Percentiles rank a stretch among this genome's conserved stretches.
Evolutionary conservation across 169 alveolate species (phyloP).

Genomic region (Fabrea salina): DNA sequence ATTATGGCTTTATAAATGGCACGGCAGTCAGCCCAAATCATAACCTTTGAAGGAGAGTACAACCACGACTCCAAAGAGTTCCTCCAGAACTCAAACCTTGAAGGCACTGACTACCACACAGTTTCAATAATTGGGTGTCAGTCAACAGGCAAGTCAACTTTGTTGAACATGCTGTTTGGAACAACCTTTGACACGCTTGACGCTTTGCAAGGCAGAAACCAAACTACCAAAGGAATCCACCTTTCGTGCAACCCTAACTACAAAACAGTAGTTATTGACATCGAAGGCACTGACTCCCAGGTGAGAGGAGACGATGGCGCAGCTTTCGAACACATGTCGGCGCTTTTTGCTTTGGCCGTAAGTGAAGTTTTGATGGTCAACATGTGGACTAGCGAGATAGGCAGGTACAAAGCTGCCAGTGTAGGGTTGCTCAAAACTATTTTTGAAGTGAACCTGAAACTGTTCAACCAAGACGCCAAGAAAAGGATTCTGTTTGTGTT

Average conservation of each 20-base stretch:
- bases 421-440: conserved; percentile 69
- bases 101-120: conserved; percentile 54
- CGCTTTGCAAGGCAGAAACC: conserved; percentile 50
- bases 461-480: conserved; percentile 51
- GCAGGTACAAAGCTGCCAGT: conserved; percentile 74
- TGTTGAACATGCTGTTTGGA: conserved; percentile 61
- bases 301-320: conserved; percentile 56
- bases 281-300: conserved; percentile 78
- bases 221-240: conserved; percentile 78
- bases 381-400: conserved; percentile 76
- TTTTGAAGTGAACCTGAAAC: conserved; percentile 71
- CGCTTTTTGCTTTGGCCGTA: conserved; percentile 73
- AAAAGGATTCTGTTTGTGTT: conserved; percentile 69
- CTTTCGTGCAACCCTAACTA: conserved; percentile 33
- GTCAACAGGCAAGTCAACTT: conserved; percentile 71
- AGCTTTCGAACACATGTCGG: conserved; percentile 73
- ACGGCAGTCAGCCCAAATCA: conserved; percentile 23
- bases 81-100: background rate
- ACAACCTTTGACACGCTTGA: conserved; percentile 71
- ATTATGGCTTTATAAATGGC: conserved; percentile 7
- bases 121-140: conserved; percentile 75
- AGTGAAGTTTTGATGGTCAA: conserved; percentile 72
- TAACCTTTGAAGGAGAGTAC: conserved; percentile 22
- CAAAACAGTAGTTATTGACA: conserved; percentile 49
- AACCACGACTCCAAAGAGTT: conserved; percentile 30